These are phyloP conservation scores for Talaromyces liani DNA, from an alignment of 495 filamentous ascomycete genomes.

Conservation along the genomic window DNA sequence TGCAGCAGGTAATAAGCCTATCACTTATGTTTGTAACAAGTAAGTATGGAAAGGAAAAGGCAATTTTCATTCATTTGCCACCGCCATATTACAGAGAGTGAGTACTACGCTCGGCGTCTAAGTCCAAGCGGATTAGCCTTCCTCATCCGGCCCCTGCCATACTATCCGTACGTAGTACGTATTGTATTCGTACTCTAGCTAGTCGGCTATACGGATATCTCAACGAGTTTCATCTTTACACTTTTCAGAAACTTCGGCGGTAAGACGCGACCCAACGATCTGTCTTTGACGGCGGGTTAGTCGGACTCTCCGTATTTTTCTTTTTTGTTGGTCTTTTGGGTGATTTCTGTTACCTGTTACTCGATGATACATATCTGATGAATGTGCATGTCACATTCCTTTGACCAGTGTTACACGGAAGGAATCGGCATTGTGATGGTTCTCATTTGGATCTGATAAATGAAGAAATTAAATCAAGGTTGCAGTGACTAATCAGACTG, in stretches of 20 bases:
- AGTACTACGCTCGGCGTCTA: not conserved
- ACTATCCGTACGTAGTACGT: not conserved
- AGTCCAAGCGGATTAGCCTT: not conserved
- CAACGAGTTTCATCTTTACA: not conserved
- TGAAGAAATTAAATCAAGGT: not conserved
- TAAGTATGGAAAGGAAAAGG: too few relatives aligned
- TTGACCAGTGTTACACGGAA: not conserved
- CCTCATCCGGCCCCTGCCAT: not conserved
- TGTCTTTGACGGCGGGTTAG: not conserved
- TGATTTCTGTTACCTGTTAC: not conserved
- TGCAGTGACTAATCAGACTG: constrained; percentile 3
- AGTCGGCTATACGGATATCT: not conserved
- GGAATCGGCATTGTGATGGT: constrained; percentile 2
- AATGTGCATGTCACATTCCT: not conserved
- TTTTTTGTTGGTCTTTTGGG: not conserved
- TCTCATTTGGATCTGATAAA: not conserved
- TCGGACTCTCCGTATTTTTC: not conserved
- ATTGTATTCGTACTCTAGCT: not conserved
- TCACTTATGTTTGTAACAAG: too few relatives aligned
- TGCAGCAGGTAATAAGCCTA: not conserved
- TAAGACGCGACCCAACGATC: constrained; percentile 1
- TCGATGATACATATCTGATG: not conserved
- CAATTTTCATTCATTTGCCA: not conserved
- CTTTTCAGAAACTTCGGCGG: not conserved
- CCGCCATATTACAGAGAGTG: not conserved